Percentiles rank a stretch among this genome's conserved stretches.
These are phyloP conservation scores for Tilletia indica DNA, from an alignment of 1,284 basidiomycete species.

Conservation along the genomic window DNA sequence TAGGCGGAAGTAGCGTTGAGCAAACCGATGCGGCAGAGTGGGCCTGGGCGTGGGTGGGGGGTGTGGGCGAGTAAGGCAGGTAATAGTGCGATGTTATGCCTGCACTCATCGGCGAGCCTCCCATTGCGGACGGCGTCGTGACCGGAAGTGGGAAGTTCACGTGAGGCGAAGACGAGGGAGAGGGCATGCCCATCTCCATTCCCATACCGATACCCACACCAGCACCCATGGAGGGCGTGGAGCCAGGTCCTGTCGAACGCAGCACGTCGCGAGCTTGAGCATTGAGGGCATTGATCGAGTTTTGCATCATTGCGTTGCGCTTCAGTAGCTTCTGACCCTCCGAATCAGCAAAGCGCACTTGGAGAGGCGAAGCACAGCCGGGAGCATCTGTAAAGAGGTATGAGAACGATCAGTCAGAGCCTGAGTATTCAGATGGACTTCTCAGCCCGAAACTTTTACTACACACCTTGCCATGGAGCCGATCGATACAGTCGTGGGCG, in stretches of 20 bases:
- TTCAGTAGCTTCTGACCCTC: constrained; percentile 47
- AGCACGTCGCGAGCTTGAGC: constrained; percentile 13
- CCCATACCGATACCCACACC: background rate
- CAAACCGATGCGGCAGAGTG: background rate
- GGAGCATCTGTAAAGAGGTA: constrained; percentile 21
- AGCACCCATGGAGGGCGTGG: background rate
- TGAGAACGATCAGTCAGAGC: background rate
- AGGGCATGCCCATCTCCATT: constrained; percentile 7
- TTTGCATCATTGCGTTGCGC: constrained; percentile 31
- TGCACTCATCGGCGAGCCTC: constrained; percentile 11
- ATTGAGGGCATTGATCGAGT: constrained; percentile 31
- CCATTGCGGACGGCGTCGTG: background rate
- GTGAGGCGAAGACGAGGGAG: constrained; percentile 11
- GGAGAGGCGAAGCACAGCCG: constrained; percentile 35
- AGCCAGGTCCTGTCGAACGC: background rate
- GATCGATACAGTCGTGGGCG: constrained; percentile 43
- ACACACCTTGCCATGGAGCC: constrained; percentile 35
- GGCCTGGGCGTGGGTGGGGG: background rate
- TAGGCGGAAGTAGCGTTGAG: background rate
- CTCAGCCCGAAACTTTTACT: no score
- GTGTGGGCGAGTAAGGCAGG: constrained; percentile 8
- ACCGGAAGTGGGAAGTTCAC: background rate
- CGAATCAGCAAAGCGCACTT: constrained; percentile 48
- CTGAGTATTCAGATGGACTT: no score
- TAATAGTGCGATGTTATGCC: background rate